Percentiles rank a stretch among this genome's conserved stretches.
These are phyloP conservation scores for Metarhizium rileyi DNA, from an alignment of 2,329 filamentous ascomycete genomes.

Conservation along the genomic window DNA sequence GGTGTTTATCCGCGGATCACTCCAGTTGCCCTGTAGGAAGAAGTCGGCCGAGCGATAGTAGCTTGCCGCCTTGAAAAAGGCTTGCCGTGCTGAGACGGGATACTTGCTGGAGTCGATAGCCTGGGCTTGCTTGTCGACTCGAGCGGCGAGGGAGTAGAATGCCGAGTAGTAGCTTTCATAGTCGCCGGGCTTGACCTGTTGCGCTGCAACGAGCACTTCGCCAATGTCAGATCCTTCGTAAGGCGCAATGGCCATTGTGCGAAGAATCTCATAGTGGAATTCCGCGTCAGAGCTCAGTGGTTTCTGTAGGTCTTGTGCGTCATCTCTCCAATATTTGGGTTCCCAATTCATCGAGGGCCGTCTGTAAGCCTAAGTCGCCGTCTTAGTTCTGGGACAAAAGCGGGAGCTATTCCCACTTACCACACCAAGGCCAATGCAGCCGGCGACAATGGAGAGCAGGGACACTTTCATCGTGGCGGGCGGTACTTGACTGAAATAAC, in stretches of 20 bases:
- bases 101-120: slow-evolving; percentile 12
- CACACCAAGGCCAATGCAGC: no score
- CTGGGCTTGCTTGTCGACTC: slow-evolving; percentile 11
- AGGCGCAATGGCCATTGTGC: slow-evolving; percentile 8
- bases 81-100: slow-evolving; percentile 16
- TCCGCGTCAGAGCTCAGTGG: slow-evolving; percentile 11
- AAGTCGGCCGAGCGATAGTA: slow-evolving; percentile 34
- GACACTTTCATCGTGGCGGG: no score
- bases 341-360: no score
- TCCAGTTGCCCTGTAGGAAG: slow-evolving; percentile 30
- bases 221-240: slow-evolving; percentile 14
- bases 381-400: no score
- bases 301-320: no score
- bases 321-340: no score
- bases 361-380: no score
- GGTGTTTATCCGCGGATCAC: slow-evolving; percentile 27
- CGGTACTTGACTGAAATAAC: no score
- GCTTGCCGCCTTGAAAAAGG: slow-evolving; percentile 26
- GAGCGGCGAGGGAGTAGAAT: slow-evolving; percentile 15
- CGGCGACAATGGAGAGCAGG: no score
- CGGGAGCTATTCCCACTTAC: no score
- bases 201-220: slow-evolving; percentile 22
- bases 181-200: slow-evolving; percentile 15
- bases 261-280: slow-evolving; percentile 17
- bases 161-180: slow-evolving; percentile 15